Base-by-base conservation (phyloP, 2,329 filamentous ascomycete species). In the Trichoderma sp. region DNA sequence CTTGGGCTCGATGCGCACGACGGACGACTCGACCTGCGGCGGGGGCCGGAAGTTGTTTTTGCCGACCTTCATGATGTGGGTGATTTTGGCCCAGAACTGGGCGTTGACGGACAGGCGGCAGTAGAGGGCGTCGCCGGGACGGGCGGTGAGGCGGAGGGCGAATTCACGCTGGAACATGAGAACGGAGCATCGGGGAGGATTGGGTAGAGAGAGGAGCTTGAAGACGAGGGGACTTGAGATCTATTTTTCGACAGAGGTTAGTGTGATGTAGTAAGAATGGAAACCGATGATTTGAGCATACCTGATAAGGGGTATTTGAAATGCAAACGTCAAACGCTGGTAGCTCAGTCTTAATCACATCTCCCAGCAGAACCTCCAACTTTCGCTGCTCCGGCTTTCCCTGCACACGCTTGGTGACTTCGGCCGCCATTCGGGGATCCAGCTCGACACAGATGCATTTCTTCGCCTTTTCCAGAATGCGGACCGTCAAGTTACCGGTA, bases 121-220 rank as follows among this genome's bases (percentile, higher is more conserved):
- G 83, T 97, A 98, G 10, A 98, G 87, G 65, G 93, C 87, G 77
- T 97, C 94, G 10, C 93, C 93, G 0, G 95, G 93, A 55, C 91
- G 90, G 16, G 96, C 96, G 68, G 96, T 95, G 43, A 98, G 84
- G 49, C 95, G 89, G 79, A 97, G 89, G 21, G 94, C 94, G 76
- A 97, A 97, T 81, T 98, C 95, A 76, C 94, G 89, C 83, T 98
- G 95, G 76, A 97, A 96, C 94, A 97, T 97, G 81, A 98, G 93
- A 72, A 98, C 88, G 74, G 91, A 94, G 70, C 89, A 89, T 39
- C 95, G 85, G 0, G 96, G 96, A 0, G 94, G 90, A 54, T 93
- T 93, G 5, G 88, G 89, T 72, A 95, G 89, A 32, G 92, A 88
- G 63, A 98, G 87, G 58, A 98, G 89, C 80, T 95, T 90, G 85